phyloP scores from a whole-genome alignment of 441 rosid genomes.

The Sinapis alba region DNA sequence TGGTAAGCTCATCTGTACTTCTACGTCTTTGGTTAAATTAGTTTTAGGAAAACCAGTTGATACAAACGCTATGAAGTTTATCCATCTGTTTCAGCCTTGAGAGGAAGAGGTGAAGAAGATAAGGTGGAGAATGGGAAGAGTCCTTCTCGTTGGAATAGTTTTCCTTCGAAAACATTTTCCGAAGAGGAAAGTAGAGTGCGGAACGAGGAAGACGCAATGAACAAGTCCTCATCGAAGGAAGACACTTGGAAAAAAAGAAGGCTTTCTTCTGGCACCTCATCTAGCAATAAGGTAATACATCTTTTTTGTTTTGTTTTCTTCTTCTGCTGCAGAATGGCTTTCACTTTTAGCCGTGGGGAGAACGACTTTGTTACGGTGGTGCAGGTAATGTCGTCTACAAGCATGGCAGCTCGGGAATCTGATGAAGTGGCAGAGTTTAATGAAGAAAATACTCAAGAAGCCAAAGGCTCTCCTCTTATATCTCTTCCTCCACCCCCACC shows the following conservation, averaged over 20 bases:
- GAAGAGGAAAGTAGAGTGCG: constrained; percentile 50
- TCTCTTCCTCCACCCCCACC: constrained; percentile 52
- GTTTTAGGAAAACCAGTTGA: neutral
- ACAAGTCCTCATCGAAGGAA: constrained; percentile 44
- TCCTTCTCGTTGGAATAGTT: constrained; percentile 49
- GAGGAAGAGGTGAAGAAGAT: constrained; percentile 39
- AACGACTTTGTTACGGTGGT: neutral
- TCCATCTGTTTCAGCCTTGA: constrained; percentile 37
- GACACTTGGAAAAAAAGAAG: constrained; percentile 59
- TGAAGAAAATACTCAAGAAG: constrained; percentile 50
- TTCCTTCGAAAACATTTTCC: constrained; percentile 37
- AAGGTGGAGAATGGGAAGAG: constrained; percentile 36
- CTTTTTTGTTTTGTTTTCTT: neutral
- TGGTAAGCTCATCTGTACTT: constrained; percentile 38
- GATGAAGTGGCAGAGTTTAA: constrained; percentile 58
- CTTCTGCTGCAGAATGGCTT: neutral
- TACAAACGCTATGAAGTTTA: neutral
- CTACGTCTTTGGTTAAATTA: neutral
- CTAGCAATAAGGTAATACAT: constrained; percentile 55
- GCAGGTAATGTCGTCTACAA: constrained; percentile 55
- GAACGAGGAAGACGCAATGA: constrained; percentile 37
- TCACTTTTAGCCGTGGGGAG: neutral
- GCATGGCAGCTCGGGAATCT: constrained; percentile 71
- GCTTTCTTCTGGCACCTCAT: constrained; percentile 42
- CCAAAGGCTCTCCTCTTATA: constrained; percentile 48